phyloP scores from a whole-genome alignment of 768 basidiomycete species.

The Boletus reticulatus region DNA sequence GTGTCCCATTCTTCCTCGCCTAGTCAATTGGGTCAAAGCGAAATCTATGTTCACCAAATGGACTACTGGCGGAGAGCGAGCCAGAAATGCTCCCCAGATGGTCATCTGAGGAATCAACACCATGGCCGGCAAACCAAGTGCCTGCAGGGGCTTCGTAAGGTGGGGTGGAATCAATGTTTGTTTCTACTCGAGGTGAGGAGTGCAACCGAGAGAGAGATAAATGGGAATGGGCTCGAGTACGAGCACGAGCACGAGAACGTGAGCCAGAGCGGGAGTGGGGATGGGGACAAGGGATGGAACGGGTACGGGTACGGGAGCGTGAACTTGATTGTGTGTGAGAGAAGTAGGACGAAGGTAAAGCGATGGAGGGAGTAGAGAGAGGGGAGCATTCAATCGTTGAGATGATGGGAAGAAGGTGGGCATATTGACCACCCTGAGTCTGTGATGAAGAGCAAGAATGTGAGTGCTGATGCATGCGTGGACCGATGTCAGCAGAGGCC shows the following conservation, averaged over 20 bases:
- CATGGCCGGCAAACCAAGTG: constrained; percentile 13
- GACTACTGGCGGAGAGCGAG: constrained; percentile 8
- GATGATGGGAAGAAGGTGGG: constrained; percentile 30
- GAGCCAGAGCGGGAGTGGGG: too few relatives aligned
- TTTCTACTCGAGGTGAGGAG: constrained; percentile 30
- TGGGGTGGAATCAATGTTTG: constrained; percentile 21
- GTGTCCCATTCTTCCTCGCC: constrained; percentile 25
- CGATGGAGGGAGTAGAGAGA: constrained; percentile 17
- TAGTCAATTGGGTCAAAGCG: too few relatives aligned
- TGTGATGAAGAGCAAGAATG: constrained; percentile 23
- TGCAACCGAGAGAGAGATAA: constrained; percentile 20
- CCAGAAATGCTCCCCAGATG: constrained; percentile 19
- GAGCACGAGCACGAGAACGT: constrained; percentile 7
- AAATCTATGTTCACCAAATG: constrained; percentile 3
- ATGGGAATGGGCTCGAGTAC: constrained; percentile 6
- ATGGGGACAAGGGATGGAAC: too few relatives aligned
- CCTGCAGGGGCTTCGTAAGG: constrained; percentile 60
- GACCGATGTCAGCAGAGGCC: neutral
- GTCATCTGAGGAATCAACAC: constrained; percentile 28
- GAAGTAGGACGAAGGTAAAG: constrained; percentile 20
- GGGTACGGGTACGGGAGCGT: too few relatives aligned
- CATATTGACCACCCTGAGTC: neutral
- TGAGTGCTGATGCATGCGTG: constrained; percentile 25
- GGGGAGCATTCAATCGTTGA: constrained; percentile 31
- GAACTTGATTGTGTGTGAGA: constrained; percentile 3